phyloP scores from a whole-genome alignment of 805 yeast genomes.

The Candida incommunis region DNA sequence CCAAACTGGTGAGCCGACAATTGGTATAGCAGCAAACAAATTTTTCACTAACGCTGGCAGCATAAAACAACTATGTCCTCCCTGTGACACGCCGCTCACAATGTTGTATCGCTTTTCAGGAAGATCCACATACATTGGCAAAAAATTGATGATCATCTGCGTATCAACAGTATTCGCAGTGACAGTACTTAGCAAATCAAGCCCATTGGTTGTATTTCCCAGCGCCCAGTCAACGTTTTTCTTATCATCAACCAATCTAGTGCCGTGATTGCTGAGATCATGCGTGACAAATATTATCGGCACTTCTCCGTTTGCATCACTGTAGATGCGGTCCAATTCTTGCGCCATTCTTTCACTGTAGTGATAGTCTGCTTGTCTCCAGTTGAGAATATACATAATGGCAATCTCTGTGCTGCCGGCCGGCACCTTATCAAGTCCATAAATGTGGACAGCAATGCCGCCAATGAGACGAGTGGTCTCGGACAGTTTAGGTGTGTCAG shows the following conservation, averaged over 20 bases:
- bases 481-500: neutral
- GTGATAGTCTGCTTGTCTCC: neutral
- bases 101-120: neutral
- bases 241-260: neutral
- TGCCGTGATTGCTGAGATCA: neutral
- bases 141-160: neutral
- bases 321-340: neutral
- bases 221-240: neutral
- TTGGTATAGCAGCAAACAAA: neutral
- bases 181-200: neutral
- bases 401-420: neutral
- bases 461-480: neutral
- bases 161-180: neutral
- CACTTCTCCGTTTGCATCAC: neutral
- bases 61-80: neutral
- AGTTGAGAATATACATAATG: neutral
- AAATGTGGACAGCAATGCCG: neutral
- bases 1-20: slow-evolving; percentile 1
- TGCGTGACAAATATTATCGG: neutral
- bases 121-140: neutral
- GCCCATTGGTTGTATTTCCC: neutral
- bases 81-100: neutral
- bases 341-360: neutral
- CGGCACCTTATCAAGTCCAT: neutral
- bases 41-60: neutral